phyloP scores from a whole-genome alignment of 1,284 basidiomycete species.

The Melampsora abietis-canadensis region DNA sequence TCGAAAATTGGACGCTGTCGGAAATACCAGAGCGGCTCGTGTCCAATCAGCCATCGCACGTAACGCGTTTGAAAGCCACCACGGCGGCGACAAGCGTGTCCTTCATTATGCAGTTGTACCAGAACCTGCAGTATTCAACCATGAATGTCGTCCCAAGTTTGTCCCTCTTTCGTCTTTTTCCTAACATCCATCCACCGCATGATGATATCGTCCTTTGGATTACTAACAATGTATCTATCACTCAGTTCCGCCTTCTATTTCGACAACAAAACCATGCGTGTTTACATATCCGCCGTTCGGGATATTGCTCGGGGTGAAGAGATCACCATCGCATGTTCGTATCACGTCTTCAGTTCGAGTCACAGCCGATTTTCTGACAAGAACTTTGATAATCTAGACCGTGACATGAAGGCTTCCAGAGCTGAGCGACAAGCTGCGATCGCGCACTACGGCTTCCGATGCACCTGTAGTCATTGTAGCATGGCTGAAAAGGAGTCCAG shows the following conservation, averaged over 20 bases:
- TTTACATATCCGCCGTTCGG: slow-evolving; percentile 2
- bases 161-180: neutral
- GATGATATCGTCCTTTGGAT: too few species aligned
- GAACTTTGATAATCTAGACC: neutral
- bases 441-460: neutral
- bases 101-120: neutral
- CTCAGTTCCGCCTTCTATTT: neutral
- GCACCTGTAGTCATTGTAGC: slow-evolving; percentile 29
- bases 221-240: neutral
- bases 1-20: neutral
- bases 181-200: neutral
- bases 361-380: neutral
- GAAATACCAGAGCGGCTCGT: neutral
- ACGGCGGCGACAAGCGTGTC: neutral
- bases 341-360: neutral
- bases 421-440: neutral
- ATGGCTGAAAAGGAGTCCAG: slow-evolving; percentile 7
- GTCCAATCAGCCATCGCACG: neutral
- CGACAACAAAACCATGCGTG: neutral
- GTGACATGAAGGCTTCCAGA: neutral
- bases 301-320: slow-evolving; percentile 1
- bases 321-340: neutral
- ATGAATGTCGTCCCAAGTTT: neutral
- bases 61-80: neutral
- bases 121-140: neutral